Evolutionary conservation across 371 early-diverging fungal species (phyloP).

Genomic region (Sporodiniella umbellata): DNA sequence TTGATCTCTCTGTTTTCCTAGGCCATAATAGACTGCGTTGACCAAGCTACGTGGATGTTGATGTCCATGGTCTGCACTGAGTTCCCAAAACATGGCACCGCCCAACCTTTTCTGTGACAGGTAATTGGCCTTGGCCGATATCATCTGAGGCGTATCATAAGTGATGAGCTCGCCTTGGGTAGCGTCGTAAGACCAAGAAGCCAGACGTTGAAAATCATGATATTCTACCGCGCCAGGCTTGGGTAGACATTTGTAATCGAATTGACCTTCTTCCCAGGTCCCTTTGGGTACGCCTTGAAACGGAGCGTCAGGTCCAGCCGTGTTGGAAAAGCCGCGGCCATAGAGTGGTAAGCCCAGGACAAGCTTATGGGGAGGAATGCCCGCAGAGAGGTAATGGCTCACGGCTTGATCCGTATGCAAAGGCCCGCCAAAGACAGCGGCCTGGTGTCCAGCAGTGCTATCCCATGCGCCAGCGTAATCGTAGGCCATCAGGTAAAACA

Average conservation of each 20-base stretch:
- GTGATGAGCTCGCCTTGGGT: conserved; percentile 65
- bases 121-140: conserved; percentile 74
- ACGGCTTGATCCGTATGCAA: conserved; percentile 68
- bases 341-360: conserved; percentile 82
- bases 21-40: conserved; percentile 30
- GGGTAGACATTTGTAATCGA: conserved; percentile 74
- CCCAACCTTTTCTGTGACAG: conserved; percentile 61
- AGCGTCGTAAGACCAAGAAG: conserved; percentile 75
- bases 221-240: conserved; percentile 59
- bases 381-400: conserved; percentile 59
- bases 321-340: conserved; percentile 84
- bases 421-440: conserved; percentile 68
- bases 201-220: conserved; percentile 66
- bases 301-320: conserved; percentile 56
- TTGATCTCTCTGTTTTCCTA: conserved; percentile 39
- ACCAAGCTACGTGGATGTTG: conserved; percentile 45
- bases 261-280: conserved; percentile 83
- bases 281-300: conserved; percentile 67
- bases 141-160: conserved; percentile 73
- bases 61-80: conserved; percentile 58
- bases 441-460: conserved; percentile 72
- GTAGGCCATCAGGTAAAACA: conserved; percentile 80
- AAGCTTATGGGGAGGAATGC: conserved; percentile 76
- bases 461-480: conserved; percentile 80
- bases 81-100: conserved; percentile 88